Evolutionary conservation across 805 yeast genomes (phyloP).

Genomic region (Cyberlindnera subsufficiens): DNA sequence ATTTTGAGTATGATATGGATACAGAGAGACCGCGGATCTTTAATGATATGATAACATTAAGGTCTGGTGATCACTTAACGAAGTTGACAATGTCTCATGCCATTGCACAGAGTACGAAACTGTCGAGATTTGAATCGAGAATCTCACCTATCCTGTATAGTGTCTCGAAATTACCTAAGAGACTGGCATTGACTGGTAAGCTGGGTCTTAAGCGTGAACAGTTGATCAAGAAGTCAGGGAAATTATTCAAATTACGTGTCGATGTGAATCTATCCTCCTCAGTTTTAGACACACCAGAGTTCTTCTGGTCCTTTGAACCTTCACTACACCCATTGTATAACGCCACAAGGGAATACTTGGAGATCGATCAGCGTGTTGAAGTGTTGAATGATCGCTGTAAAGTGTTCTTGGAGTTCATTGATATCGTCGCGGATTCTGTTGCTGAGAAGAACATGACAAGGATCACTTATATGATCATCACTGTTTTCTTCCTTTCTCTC

Average conservation of each 20-base stretch:
- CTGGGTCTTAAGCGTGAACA: conserved; percentile 82
- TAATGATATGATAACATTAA: conserved; percentile 88
- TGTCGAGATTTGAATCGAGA: conserved; percentile 85
- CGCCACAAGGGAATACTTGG: conserved; percentile 88
- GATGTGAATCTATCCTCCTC: conserved; percentile 90
- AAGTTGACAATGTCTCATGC: conserved; percentile 94
- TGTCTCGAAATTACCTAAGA: conserved; percentile 84
- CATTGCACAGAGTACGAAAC: conserved; percentile 91
- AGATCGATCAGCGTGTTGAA: conserved; percentile 90
- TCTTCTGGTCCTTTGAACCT: conserved; percentile 95
- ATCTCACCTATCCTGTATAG: conserved; percentile 80
- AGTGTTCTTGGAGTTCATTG: conserved; percentile 89
- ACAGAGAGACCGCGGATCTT: conserved; percentile 70
- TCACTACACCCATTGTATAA: conserved; percentile 87
- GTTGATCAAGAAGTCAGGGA: conserved; percentile 82
- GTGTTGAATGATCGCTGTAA: conserved; percentile 91
- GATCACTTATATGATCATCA: conserved; percentile 84
- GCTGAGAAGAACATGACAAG: conserved; percentile 90
- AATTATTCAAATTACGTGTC: conserved; percentile 81
- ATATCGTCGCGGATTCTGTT: conserved; percentile 87
- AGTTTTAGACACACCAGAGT: conserved; percentile 91
- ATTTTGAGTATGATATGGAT: conserved; percentile 44
- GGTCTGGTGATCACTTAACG: conserved; percentile 88
- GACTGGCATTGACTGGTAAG: conserved; percentile 84
- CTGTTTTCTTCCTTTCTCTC: conserved; percentile 73